These are phyloP conservation scores for Solidago caesia DNA, from an alignment of 129 eudicot genomes.

Conservation along the genomic window DNA sequence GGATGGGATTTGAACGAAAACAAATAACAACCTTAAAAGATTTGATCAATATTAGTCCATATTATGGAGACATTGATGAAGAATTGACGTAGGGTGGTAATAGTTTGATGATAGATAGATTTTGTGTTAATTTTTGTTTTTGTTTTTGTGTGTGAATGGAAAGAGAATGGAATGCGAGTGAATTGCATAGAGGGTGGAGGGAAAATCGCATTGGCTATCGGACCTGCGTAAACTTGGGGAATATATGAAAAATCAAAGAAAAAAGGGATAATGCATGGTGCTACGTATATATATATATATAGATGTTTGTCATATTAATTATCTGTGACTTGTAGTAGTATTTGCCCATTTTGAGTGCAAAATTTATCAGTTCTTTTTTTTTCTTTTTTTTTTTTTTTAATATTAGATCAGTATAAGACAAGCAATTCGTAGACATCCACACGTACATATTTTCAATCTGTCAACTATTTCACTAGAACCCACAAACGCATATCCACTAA, in stretches of 20 bases:
- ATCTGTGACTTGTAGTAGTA: neutral
- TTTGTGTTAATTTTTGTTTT: neutral
- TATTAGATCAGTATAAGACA: no score
- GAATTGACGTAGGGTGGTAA: slow-evolving; percentile 18
- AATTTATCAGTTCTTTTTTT: no score
- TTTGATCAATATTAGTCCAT: slow-evolving; percentile 27
- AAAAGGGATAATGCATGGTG: neutral
- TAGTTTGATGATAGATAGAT: neutral
- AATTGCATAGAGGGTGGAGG: slow-evolving; percentile 33
- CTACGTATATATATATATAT: neutral
- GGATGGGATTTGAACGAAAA: slow-evolving; percentile 9
- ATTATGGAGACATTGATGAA: slow-evolving; percentile 6
- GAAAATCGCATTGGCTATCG: slow-evolving; percentile 50
- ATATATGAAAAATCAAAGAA: neutral
- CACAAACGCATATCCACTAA: no score
- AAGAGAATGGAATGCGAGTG: slow-evolving; percentile 27
- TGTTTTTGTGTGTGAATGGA: slow-evolving; percentile 24
- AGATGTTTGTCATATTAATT: neutral
- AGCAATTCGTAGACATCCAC: no score
- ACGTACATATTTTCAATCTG: no score
- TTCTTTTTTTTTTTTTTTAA: no score
- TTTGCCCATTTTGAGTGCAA: no score
- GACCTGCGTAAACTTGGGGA: slow-evolving; percentile 49
- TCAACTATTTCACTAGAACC: no score
- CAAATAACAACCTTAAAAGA: slow-evolving; percentile 15